Evolutionary conservation across 106 monocot genomes (phyloP).

Genomic region (Dendrobium nobile): DNA sequence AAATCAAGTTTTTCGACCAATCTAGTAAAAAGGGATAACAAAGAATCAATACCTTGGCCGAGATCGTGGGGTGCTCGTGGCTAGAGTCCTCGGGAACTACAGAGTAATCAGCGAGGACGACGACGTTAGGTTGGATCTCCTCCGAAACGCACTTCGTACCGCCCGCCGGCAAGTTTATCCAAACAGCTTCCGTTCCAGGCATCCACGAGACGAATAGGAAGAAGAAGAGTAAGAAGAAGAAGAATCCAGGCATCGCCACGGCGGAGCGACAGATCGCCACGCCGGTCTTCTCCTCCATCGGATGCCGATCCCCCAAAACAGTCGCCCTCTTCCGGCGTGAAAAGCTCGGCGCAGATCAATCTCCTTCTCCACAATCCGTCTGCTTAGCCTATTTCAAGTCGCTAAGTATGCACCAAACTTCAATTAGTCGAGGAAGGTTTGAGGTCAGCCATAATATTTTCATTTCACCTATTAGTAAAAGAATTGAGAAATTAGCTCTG

Average conservation of each 20-base stretch:
- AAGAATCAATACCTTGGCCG: constrained; percentile 1
- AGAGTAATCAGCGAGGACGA: constrained; percentile 52
- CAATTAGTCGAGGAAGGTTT: too few species aligned
- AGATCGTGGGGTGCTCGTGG: constrained; percentile 1
- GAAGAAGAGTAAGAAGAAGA: background rate
- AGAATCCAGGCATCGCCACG: background rate
- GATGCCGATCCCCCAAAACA: background rate
- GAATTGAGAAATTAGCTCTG: too few species aligned
- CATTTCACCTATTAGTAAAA: too few species aligned
- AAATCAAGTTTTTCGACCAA: background rate
- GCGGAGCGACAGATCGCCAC: background rate
- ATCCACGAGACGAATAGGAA: background rate
- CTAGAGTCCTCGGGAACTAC: constrained; percentile 17
- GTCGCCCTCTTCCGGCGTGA: background rate
- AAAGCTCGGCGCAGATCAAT: background rate
- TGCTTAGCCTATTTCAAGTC: background rate
- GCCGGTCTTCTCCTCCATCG: background rate
- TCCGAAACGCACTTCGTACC: constrained; percentile 66
- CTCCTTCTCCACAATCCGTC: background rate
- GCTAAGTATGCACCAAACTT: too few species aligned
- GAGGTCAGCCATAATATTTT: too few species aligned
- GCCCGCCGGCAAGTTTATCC: constrained; percentile 38
- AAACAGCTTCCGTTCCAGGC: constrained; percentile 26
- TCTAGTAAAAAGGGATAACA: background rate
- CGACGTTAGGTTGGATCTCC: constrained; percentile 60